A percentile compares a stretch with the other conserved stretches of the same genome.
Evolutionary conservation across 2,329 filamentous ascomycete species (phyloP).

Genomic region (Aspergillus carbonarius): DNA sequence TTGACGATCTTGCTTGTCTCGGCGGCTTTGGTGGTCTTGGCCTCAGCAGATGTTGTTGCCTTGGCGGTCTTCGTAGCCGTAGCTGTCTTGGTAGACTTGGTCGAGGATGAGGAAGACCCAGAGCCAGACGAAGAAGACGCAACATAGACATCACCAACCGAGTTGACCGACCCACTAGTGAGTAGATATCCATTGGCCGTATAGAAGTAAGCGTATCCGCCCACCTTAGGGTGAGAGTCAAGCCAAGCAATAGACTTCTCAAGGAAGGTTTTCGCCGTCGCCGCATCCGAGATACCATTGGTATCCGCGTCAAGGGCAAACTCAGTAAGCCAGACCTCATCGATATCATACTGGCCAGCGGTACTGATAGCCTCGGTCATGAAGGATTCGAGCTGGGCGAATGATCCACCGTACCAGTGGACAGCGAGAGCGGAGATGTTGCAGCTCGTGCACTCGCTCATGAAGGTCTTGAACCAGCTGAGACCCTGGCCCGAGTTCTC

Average conservation of each 20-base stretch:
- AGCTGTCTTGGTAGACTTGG: background rate
- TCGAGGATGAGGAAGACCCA: background rate
- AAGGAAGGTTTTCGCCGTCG: background rate
- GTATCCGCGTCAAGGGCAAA: background rate
- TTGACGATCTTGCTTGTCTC: background rate
- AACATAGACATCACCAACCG: background rate
- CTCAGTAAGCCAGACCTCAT: slow-evolving; percentile 2
- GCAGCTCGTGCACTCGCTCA: slow-evolving; percentile 1
- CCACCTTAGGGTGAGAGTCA: background rate
- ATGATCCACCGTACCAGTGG: slow-evolving; percentile 1
- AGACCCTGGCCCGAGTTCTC: background rate
- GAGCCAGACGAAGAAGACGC: background rate
- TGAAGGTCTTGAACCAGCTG: slow-evolving; percentile 2
- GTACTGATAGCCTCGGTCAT: background rate
- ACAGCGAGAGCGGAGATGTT: slow-evolving; percentile 2
- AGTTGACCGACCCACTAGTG: background rate
- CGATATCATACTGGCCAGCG: background rate
- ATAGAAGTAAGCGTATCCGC: slow-evolving; percentile 1
- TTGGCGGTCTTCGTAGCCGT: background rate
- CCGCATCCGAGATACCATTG: background rate
- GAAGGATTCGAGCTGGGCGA: background rate
- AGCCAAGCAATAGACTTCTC: background rate
- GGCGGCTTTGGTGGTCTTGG: background rate
- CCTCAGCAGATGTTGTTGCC: too few relatives aligned
- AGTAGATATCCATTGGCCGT: background rate